Evolutionary conservation across 2,329 filamentous ascomycete genomes (phyloP), one percentile per base, ranked within the genome.

Genomic region (Elsinoe perseae): DNA sequence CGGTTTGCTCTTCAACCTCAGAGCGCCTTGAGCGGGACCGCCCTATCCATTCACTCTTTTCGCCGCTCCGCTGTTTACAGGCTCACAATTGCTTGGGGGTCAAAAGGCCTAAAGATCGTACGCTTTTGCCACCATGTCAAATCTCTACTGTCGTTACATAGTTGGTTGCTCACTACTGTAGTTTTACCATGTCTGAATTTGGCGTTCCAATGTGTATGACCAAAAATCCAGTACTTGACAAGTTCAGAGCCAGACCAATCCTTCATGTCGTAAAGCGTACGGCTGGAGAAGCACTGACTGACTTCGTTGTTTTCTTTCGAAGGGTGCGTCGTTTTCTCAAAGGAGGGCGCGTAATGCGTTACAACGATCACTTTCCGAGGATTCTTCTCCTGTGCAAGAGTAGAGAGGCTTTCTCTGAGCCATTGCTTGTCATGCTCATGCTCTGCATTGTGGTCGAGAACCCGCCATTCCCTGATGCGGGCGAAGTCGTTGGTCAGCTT

Each of bases 331-430:
- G 76, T 76, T 9, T 69, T 70, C 46, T 73, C 59, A 1, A 77
- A 63, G 3, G 67, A 74, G 1, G 80, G 80, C 1, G 80, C 80
- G 61, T 84, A 80, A 60, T 84, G 80, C 0, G 79, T 83, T 1
- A 75, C 73, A 1, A 83, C 70, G 61, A 54, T 57, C 54, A 52
- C 27, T 58, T 36, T 30, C 58, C n/a, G 6, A 59, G 36, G 9
- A 57, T 30, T 53, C n/a, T n/a, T n/a, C 58, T 46, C 10, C 42
- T 18, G 14, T 18, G 4, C 3, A 7, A 42, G 36, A 21, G 20
- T 27, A 8, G 61, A 60, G 7, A 79, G 63, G 54, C 76, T 65
- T 1, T 62, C 58, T n/a, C 66, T 67, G 6, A 83, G 69, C 79
- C 80, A 83, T 1, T 69, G 59, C 2, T 74, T 58, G 57, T 84